phyloP scores from a whole-genome alignment of 805 yeast species.

The Metschnikowia aberdeeniae region DNA sequence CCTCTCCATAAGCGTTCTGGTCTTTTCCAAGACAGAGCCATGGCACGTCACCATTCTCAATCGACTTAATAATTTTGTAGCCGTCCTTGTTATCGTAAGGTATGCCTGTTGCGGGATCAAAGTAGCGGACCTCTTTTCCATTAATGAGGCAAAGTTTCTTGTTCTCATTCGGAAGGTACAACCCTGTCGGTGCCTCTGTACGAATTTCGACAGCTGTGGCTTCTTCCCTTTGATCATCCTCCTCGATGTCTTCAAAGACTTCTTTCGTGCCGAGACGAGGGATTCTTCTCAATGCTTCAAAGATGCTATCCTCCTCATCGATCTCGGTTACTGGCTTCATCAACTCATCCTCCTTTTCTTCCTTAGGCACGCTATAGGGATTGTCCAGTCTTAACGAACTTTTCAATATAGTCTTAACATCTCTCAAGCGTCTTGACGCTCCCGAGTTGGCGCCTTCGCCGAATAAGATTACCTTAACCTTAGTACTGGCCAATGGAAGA shows the following conservation, averaged over 20 bases:
- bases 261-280: conserved; percentile 62
- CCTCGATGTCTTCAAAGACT: conserved; percentile 40
- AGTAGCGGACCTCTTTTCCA: conserved; percentile 75
- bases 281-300: conserved; percentile 41
- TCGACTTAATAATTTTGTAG: conserved; percentile 56
- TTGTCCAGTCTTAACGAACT: conserved; percentile 34
- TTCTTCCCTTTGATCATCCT: conserved; percentile 37
- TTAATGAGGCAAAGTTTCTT: conserved; percentile 69
- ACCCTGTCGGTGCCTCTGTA: conserved; percentile 74
- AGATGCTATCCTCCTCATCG: conserved; percentile 34
- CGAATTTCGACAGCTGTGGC: conserved; percentile 41
- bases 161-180: conserved; percentile 63
- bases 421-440: conserved; percentile 49
- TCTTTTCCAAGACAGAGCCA: conserved; percentile 52
- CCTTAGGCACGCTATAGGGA: conserved; percentile 32
- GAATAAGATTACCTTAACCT: conserved; percentile 42
- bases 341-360: conserved; percentile 30
- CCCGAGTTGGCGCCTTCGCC: conserved; percentile 57
- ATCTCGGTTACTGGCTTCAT: conserved; percentile 32
- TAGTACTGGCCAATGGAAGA: conserved; percentile 20
- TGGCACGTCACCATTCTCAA: conserved; percentile 45
- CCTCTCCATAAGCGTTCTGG: conserved; percentile 50
- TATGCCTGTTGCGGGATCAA: conserved; percentile 84
- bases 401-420: conserved; percentile 45
- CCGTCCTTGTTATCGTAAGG: conserved; percentile 83